A percentile compares a stretch with the other conserved stretches of the same genome.
phyloP scores from a whole-genome alignment of 2,329 filamentous ascomycete species.

The Acephala macrosclerotiorum region DNA sequence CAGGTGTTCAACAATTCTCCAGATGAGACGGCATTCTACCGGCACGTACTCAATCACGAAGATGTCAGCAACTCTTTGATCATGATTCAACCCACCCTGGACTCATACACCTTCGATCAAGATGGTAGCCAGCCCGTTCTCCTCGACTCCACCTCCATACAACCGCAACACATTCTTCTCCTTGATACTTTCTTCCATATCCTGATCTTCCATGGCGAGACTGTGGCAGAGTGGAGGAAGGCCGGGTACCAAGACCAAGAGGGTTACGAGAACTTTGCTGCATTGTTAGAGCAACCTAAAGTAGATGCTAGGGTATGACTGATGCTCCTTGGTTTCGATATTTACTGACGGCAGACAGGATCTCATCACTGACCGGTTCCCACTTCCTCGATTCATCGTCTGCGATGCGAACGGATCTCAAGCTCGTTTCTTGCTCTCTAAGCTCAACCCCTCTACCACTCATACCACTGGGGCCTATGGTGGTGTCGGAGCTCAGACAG shows the following conservation, averaged over 20 bases:
- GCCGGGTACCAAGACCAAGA: conserved; percentile 98
- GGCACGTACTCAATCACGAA: conserved; percentile 96
- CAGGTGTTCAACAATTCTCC: conserved; percentile 99
- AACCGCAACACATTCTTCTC: conserved; percentile 90
- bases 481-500: conserved; percentile 82
- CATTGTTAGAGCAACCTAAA: conserved; percentile 89
- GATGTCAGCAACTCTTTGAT: conserved; percentile 96
- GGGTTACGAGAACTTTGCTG: conserved; percentile 94
- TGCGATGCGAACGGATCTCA: conserved; percentile 98
- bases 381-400: conserved; percentile 97
- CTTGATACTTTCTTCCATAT: conserved; percentile 99
- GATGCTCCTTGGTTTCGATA: background rate
- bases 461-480: conserved; percentile 94
- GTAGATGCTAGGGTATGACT: conserved; percentile 87
- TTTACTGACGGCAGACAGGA: conserved; percentile 63
- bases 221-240: conserved; percentile 97
- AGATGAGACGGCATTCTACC: conserved; percentile 98
- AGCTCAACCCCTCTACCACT: conserved; percentile 96
- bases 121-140: conserved; percentile 93
- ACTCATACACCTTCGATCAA: conserved; percentile 96
- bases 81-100: conserved; percentile 98
- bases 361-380: conserved; percentile 95
- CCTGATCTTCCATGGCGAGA: conserved; percentile 98
- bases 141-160: conserved; percentile 94
- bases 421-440: conserved; percentile 94